Conservation (phyloP, 768 basidiomycete species). For the Pleurotus platypus region DNA sequence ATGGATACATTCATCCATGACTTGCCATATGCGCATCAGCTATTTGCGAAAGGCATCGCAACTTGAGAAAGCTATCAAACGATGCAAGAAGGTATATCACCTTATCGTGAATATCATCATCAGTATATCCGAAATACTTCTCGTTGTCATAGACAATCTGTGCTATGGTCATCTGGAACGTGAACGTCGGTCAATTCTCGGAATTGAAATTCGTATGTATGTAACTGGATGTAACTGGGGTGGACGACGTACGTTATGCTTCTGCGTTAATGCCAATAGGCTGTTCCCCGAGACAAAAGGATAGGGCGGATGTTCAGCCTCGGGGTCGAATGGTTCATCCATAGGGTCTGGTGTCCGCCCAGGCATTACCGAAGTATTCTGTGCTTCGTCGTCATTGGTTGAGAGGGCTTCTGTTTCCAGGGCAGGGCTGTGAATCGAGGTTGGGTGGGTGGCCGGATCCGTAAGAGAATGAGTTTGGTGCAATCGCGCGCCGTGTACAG, state of each 20-base stretch:
- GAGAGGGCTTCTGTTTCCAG: neutral
- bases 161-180: slow-evolving; percentile 79
- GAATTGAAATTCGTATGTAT: too few species aligned
- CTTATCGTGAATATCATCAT: slow-evolving; percentile 73
- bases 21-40: slow-evolving; percentile 79
- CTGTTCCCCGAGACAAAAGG: slow-evolving; percentile 78
- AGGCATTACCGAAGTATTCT: slow-evolving; percentile 4
- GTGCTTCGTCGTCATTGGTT: slow-evolving; percentile 4
- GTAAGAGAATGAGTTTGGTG: slow-evolving; percentile 54
- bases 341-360: slow-evolving; percentile 4
- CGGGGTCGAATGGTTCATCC: slow-evolving; percentile 1
- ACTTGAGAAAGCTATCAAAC: too few species aligned
- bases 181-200: slow-evolving; percentile 2
- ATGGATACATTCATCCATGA: slow-evolving; percentile 92
- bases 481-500: slow-evolving; percentile 76
- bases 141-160: slow-evolving; percentile 95
- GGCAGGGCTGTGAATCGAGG: too few species aligned
- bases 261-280: slow-evolving; percentile 70
- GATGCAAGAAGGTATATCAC: slow-evolving; percentile 24
- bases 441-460: slow-evolving; percentile 27
- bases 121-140: slow-evolving; percentile 70
- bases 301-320: slow-evolving; percentile 67
- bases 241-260: slow-evolving; percentile 66
- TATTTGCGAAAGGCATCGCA: slow-evolving; percentile 16
- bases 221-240: neutral